Percentiles rank a stretch among this genome's conserved stretches.
Evolutionary conservation across 2,329 filamentous ascomycete species (phyloP).

Genomic region (Aspergillus fumigatus): DNA sequence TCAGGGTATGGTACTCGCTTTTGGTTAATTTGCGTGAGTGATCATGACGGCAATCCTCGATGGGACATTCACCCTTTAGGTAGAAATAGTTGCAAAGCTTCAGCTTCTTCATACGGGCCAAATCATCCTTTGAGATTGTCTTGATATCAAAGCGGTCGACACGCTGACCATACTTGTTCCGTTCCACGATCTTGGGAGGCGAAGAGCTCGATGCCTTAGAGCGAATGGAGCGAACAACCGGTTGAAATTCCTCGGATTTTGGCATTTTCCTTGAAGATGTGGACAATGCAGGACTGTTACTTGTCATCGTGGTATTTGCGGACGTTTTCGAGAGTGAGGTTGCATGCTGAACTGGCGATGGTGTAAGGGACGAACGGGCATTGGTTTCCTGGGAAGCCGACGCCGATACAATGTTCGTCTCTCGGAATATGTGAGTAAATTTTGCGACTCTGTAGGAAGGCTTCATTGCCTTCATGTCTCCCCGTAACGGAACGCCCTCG

Average conservation of each 20-base stretch:
- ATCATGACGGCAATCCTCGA: constrained; percentile 50
- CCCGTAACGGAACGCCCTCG: constrained; percentile 54
- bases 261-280: constrained; percentile 34
- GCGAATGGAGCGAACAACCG: constrained; percentile 34
- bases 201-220: constrained; percentile 28
- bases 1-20: constrained; percentile 51
- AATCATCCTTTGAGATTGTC: constrained; percentile 51
- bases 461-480: constrained; percentile 47
- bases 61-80: constrained; percentile 55
- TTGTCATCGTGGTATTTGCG: constrained; percentile 37
- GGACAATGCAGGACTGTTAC: constrained; percentile 30
- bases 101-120: constrained; percentile 57
- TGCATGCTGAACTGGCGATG: constrained; percentile 32
- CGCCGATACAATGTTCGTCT: constrained; percentile 44
- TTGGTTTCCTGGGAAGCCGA: constrained; percentile 32
- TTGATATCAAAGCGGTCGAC: constrained; percentile 50
- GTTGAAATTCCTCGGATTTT: constrained; percentile 36
- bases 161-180: constrained; percentile 57
- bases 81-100: constrained; percentile 62
- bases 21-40: constrained; percentile 53
- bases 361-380: constrained; percentile 28
- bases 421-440: constrained; percentile 51
- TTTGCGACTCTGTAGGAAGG: constrained; percentile 45
- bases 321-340: constrained; percentile 33
- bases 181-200: constrained; percentile 42